Evolutionary conservation across 2,329 filamentous ascomycete genomes (phyloP), one percentile per base, ranked within the genome.

Genomic region (Trichoderma afroharzianum): DNA sequence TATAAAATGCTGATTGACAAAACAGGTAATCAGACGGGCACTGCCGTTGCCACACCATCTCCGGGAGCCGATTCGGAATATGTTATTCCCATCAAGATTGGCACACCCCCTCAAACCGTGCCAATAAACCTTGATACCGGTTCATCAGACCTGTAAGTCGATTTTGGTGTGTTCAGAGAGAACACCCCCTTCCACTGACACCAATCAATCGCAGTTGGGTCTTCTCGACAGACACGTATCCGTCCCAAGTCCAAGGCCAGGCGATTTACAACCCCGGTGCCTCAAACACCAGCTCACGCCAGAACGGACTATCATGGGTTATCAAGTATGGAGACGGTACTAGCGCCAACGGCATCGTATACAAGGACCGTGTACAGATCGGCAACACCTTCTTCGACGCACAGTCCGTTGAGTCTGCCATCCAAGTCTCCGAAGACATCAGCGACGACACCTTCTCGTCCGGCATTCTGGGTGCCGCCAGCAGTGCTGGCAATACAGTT

Each of bases 51-150:
- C 6, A 74, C 77, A 6, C 77, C 77, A 3, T 77, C 83, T 1
- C 73, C 75, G 32, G 79, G 79, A 63, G 76, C 83, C 62, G 89
- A 91, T 74, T 81, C 82, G 4, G 85, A 90, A 77, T 91, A 90
- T 71, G 81, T 90, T 33, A 85, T 87, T 70, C 88, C 90, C 0
- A 88, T 94, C 61, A 85, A 83, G 2, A 83, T 94, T 73, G 92
- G 92, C 58, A 86, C 77, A 1, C 85, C 85, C 6, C 74, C 79
- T 6, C 88, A 91, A 75, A 87, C 82, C 3, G 78, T 93, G 73
- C 86, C 89, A 72, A 79, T 94, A 72, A 91, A 93, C 78, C 87
- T 94, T 72, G 92, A 94, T 75, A 94, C 92, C 15, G 81, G 81
- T 4, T 83, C 81, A 14, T 75, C 91, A 85, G 73, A 91, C 84